Percentiles rank a stretch among this genome's conserved stretches.
phyloP scores from a whole-genome alignment of 108 stramenopile species.

The Chaetoceros muelleri region DNA sequence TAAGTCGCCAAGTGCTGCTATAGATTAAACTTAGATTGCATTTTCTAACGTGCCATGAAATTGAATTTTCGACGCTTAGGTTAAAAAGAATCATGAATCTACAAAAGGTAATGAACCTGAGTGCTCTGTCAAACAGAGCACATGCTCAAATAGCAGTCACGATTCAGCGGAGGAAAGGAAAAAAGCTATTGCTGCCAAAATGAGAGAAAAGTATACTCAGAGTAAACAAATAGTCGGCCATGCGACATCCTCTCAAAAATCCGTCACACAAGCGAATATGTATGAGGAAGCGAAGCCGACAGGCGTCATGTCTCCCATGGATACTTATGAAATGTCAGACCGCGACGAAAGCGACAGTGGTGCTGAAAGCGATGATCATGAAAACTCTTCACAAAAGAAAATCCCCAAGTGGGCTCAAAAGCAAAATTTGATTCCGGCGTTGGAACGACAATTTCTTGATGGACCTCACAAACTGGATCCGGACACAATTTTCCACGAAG shows the following conservation, averaged over 20 bases:
- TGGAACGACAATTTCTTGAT: slow-evolving; percentile 55
- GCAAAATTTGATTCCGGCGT: slow-evolving; percentile 46
- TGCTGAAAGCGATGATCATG: slow-evolving; percentile 52
- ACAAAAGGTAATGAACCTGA: slow-evolving; percentile 14
- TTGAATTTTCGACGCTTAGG: slow-evolving; percentile 6
- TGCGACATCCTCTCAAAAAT: neutral
- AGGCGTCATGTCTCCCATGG: slow-evolving; percentile 38
- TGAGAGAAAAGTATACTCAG: slow-evolving; percentile 57
- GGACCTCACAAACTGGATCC: slow-evolving; percentile 57
- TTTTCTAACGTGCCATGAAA: neutral
- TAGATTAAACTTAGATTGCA: neutral
- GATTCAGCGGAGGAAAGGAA: slow-evolving; percentile 13
- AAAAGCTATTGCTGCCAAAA: slow-evolving; percentile 37
- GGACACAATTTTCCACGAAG: slow-evolving; percentile 83
- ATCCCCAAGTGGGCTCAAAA: slow-evolving; percentile 68
- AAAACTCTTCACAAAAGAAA: slow-evolving; percentile 47
- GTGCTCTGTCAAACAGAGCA: slow-evolving; percentile 14
- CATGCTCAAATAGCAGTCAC: slow-evolving; percentile 11
- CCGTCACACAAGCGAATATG: neutral
- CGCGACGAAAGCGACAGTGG: slow-evolving; percentile 61
- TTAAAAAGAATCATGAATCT: slow-evolving; percentile 21
- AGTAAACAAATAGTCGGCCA: neutral
- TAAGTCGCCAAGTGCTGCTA: neutral
- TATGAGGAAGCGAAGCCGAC: slow-evolving; percentile 10
- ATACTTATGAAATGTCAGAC: slow-evolving; percentile 84